Evolutionary conservation across 805 yeast species (phyloP).

Genomic region (Candida ficus): DNA sequence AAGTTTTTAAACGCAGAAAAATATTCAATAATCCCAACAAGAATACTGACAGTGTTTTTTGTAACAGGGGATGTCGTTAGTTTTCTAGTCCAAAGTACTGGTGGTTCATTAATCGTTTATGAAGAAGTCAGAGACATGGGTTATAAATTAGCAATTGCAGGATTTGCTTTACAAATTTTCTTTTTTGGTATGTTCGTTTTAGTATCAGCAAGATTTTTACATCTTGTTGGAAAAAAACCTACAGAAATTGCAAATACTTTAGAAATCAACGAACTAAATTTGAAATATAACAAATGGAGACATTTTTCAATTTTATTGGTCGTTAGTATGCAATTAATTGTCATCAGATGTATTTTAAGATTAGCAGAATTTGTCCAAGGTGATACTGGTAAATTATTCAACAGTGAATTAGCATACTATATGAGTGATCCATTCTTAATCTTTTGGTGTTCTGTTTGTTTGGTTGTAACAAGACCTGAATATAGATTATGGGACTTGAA

Average conservation of each 20-base stretch:
- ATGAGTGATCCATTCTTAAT: conserved; percentile 5
- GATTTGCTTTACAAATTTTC: conserved; percentile 3
- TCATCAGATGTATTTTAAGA: conserved; percentile 4
- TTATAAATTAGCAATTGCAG: neutral
- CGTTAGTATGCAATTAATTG: neutral
- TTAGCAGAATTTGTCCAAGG: conserved; percentile 3
- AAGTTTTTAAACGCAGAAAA: conserved; percentile 1
- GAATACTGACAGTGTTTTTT: conserved; percentile 1
- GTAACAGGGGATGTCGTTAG: conserved; percentile 3
- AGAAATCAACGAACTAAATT: neutral
- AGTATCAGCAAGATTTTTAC: neutral
- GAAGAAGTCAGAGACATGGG: neutral
- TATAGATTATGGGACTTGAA: conserved; percentile 1
- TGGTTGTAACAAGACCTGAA: conserved; percentile 1
- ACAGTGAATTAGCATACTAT: conserved; percentile 3
- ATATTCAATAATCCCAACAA: conserved; percentile 1
- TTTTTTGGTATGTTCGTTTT: neutral
- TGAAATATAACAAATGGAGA: conserved; percentile 4
- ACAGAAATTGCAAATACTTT: neutral
- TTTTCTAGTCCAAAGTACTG: conserved; percentile 1
- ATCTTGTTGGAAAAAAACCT: neutral
- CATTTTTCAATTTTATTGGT: neutral
- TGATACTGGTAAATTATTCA: neutral
- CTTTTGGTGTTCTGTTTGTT: neutral
- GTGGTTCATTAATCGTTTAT: neutral